Evolutionary conservation across 495 filamentous ascomycete species (phyloP), one percentile per base, ranked within the genome.

Genomic region (Clohesyomyces aquaticus): DNA sequence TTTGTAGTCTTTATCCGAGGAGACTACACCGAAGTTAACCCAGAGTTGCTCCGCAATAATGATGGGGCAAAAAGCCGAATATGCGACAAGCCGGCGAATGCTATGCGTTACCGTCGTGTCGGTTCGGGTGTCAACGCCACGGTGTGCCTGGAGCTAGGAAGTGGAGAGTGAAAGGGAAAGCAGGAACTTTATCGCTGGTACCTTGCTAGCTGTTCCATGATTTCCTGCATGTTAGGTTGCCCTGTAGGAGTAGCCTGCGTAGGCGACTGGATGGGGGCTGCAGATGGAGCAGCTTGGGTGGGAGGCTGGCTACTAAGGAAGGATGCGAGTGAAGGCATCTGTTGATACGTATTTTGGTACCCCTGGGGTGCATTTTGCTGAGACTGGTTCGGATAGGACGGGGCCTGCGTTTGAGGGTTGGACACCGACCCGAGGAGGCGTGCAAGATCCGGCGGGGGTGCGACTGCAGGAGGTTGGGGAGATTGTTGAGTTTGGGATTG

Each of bases 141-240:
- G n/a, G n/a, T n/a, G n/a, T n/a, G n/a, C n/a, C n/a, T n/a, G n/a
- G n/a, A n/a, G n/a, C n/a, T n/a, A n/a, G n/a, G n/a, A n/a, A n/a
- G n/a, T n/a, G n/a, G n/a, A n/a, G n/a, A n/a, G n/a, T n/a, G n/a
- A n/a, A n/a, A 19, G n/a, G 12, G 11, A 16, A 41, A 18, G 26
- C 12, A 38, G 55, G 18, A 58, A 9, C 10, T 11, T 27, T 35
- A 64, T 11, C 66, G 61, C 46, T 66, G 83, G 77, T 83, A 87
- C 71, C 81, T 84, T 11, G 82, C 76, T 66, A 87, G 72, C 63
- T 87, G 84, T 54, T 82, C 80, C 79, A 87, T 82, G 48, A 87
- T 77, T 65, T 85, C 82, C 67, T 85, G 82, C 60, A 87, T 79
- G 70, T 85, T 68, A 29, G 70, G 68, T 56, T 69, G 67, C 4